Base-by-base conservation (phyloP, 768 basidiomycete genomes). In the Hydnomerulius pinastri region DNA sequence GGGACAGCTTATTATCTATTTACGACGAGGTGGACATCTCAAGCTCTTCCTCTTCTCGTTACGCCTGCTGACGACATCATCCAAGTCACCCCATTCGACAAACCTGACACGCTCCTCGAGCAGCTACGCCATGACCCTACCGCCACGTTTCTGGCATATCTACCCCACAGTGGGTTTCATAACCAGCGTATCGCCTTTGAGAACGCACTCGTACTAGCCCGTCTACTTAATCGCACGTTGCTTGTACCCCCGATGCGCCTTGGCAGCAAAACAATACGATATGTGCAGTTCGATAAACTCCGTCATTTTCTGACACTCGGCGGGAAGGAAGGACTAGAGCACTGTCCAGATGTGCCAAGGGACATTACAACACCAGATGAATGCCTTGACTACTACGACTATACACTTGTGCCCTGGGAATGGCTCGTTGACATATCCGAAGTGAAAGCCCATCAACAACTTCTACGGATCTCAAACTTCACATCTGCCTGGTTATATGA, bases 121-220 rank as follows among this genome's bases (percentile, higher is more conserved):
- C 11, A 29, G 1, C 48, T 58, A 38, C 53, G 48, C 18, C 42
- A 40, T 2, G 64, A 70, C 48, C 54, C 56, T 2, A 48, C 65
- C 11, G 74, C 74, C 53, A 71, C 64, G 45, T 92, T 78, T 65
- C 67, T 93, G 17, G 75, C 87, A 17, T 92, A 90, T 65, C 74
- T 92, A 17, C 90, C 90, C 11, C 90, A 92, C 64, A 89, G 87
- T 54, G 87, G 89, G 3, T 86, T 89, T 56, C 88, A 92, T 68
- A 92, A 90, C 66, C 89, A 92, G 69, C 84, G 90, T 28, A 90
- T 93, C 56, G 85, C 88, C 15, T 78, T 93, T 53, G 88, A 92
- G 70, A 93, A 93, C 59, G 91, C 88, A 3, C 77, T 92, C 17
- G 73, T 85, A n/a, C 77, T 92, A 43, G 77, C 90, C 2, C 73